Evolutionary conservation across 352 stramenopile species (phyloP), one percentile per base, ranked within the genome.

Genomic region (Phytophthora pinifolia): DNA sequence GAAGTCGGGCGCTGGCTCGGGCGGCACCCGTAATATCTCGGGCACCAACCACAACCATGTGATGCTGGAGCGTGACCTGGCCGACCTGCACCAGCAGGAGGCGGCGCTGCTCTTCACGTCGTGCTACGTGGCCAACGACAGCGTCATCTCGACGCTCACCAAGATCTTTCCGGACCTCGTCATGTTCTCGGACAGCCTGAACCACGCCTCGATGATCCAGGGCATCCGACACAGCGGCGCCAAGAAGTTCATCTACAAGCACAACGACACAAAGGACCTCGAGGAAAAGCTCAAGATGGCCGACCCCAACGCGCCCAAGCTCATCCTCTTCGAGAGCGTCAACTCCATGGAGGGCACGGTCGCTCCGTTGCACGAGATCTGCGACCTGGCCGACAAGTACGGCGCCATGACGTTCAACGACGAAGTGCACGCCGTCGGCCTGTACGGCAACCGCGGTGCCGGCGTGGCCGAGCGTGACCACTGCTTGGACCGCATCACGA

Each of bases 21-120:
- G 88, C 45, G 87, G 87, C 46, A 96, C 87, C 12, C 86, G 88
- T 36, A 96, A 96, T 72, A 97, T 97, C 55, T 92, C 79, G 17
- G 88, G 88, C 58, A 97, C 88, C 8, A 96, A 96, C 76, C 80
- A 95, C 73, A 92, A 96, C 69, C 88, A 97, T 70, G 86, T 96
- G 36, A 53, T 91, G 33, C 70, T 97, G 1, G 88, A 97, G 61
- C 62, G 66, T 9, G 84, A 94, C 56, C 54, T 97, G 34, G 87
- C 88, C 0, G 83, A 92, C 45, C 67, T 97, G 33, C 88, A 97
- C 73, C 80, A 94, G 42, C 84, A 91, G 54, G 86, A 96, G 46
- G 71, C 62, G 12, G 86, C 86, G 3, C 67, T 97, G 9, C 62
- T 97, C 8, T 97, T 96, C 62, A 94, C 86, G 33, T 94, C 80